Base-by-base conservation (phyloP, 2,329 filamentous ascomycete genomes). In the Colletotrichum liaoningense region DNA sequence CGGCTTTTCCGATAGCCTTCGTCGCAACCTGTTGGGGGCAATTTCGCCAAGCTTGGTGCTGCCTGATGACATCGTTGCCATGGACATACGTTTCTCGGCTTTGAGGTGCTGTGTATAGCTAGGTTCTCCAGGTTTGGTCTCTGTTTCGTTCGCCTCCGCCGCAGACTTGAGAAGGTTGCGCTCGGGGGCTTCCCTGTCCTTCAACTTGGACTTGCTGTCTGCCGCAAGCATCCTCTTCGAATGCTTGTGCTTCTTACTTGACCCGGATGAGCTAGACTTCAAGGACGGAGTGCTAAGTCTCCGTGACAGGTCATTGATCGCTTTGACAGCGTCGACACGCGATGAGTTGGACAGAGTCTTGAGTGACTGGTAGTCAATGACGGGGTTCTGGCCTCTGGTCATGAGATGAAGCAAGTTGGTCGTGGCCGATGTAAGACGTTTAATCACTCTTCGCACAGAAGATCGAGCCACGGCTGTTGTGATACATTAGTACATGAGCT, bases 11-110 rank as follows among this genome's bases (percentile, higher is more conserved):
- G 46, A 62, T 16, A 28, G 52, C 19, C 59, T 26, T 33, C 59
- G 63, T 8, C 49, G 58, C 14, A 74, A 42, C 63, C 59, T 74
- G 4, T 56, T 60, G 19, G 49, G 30, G 7, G 16, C 9, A 55
- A 86, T 81, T 74, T 86, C 85, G n/a, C 85, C 84, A 4, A 87
- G 75, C 69, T 86, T 86, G 14, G 85, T 87, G 72, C 84, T 86
- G 65, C 82, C 83, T 1, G 85, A 85, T 5, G 82, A 81, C 58
- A 82, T 82, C 4, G 84, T 85, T 67, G 82, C 76, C 35, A 78
- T 75, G 11, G 80, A 80, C 30, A 76, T 38, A 65, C 77, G 75
- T 49, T 78, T 76, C 26, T 72, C 63, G 54, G 35, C 14, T 11
- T 67, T 26, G 19, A 46, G 19, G 19, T 38, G 52, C 24, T 46